Percentiles rank a stretch among this genome's conserved stretches.
Conservation (phyloP, 2,329 filamentous ascomycete species). For the Tolypocladium ophioglossoides region DNA sequence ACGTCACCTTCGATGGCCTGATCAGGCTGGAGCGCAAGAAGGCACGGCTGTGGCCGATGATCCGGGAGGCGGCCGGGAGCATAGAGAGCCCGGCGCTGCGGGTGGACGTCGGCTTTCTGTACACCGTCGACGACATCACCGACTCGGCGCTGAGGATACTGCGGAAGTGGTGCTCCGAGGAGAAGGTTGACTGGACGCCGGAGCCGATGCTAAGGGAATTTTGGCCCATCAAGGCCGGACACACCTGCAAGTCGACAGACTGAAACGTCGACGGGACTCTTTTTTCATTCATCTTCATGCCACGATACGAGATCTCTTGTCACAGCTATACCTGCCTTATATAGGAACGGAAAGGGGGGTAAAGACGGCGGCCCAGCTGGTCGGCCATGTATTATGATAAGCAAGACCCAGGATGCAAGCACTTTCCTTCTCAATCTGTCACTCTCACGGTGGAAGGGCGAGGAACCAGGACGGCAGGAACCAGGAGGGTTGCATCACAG, state of each 20-base stretch:
- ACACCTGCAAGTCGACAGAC: background rate
- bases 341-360: background rate
- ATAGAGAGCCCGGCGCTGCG: conserved; percentile 18
- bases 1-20: conserved; percentile 10
- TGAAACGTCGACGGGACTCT: background rate
- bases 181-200: conserved; percentile 35
- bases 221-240: conserved; percentile 6
- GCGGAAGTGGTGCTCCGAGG: conserved; percentile 31
- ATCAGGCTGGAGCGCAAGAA: conserved; percentile 16
- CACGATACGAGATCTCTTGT: background rate
- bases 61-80: conserved; percentile 19
- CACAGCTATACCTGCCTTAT: background rate
- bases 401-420: background rate
- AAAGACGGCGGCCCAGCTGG: background rate
- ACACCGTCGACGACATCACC: conserved; percentile 32
- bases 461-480: background rate
- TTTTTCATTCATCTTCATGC: background rate
- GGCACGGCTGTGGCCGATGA: conserved; percentile 14
- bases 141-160: conserved; percentile 27
- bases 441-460: background rate
- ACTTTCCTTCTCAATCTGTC: background rate
- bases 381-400: conserved; percentile 1
- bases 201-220: conserved; percentile 19
- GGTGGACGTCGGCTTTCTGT: conserved; percentile 28
- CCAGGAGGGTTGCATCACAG: background rate